Conservation (phyloP, 768 basidiomycete species). For the Phylloporus rhodoxanthus region DNA sequence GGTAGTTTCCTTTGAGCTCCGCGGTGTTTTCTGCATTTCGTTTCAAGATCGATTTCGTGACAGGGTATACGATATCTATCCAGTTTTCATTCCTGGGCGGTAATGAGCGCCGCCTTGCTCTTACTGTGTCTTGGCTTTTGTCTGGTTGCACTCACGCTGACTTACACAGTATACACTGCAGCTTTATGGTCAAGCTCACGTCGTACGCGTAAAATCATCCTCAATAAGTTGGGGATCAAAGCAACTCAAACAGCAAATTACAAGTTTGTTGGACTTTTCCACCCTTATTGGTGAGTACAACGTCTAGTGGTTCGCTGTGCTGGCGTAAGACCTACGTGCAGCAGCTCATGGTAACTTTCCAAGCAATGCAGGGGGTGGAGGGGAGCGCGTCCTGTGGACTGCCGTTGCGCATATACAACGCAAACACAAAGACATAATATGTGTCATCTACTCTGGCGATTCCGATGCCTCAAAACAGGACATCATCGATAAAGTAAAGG, state of each 20-base stretch:
- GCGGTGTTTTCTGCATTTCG: not conserved
- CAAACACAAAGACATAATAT: slow-evolving; percentile 56
- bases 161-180: slow-evolving; percentile 23
- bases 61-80: not conserved
- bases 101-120: slow-evolving; percentile 11
- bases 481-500: slow-evolving; percentile 80
- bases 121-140: slow-evolving; percentile 14
- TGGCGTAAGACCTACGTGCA: not conserved
- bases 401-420: slow-evolving; percentile 75
- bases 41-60: not conserved
- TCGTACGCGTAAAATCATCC: slow-evolving; percentile 16
- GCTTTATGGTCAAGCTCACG: slow-evolving; percentile 18
- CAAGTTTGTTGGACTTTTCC: slow-evolving; percentile 77
- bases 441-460: slow-evolving; percentile 88
- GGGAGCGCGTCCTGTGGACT: slow-evolving; percentile 93
- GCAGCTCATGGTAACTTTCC: slow-evolving; percentile 32
- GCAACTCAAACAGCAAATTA: not conserved
- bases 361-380: slow-evolving; percentile 95
- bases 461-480: slow-evolving; percentile 68
- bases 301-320: not conserved
- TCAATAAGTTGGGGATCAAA: slow-evolving; percentile 14
- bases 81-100: not conserved
- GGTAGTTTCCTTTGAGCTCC: no score
- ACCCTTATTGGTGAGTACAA: slow-evolving; percentile 83
- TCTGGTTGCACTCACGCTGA: slow-evolving; percentile 10